Conservation (phyloP, 352 stramenopile genomes). For the Phytophthora pini region DNA sequence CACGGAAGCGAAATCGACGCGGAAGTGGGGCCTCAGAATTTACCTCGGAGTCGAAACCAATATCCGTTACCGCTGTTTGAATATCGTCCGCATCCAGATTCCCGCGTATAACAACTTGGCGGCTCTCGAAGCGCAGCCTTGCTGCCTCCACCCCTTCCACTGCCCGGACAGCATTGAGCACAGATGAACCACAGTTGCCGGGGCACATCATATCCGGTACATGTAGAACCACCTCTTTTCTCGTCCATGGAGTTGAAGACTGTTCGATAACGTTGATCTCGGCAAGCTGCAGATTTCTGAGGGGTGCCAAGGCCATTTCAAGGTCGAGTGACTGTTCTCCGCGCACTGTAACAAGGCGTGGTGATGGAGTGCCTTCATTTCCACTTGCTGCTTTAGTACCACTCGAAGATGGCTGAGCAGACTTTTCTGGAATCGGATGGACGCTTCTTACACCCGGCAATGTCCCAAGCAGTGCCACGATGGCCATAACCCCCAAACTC, state of each 20-base stretch:
- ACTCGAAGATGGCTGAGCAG: background rate
- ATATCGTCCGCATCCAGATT: conserved; percentile 53
- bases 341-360: conserved; percentile 40
- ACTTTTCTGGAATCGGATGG: conserved; percentile 38
- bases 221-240: conserved; percentile 69
- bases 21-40: conserved; percentile 48
- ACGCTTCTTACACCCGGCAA: conserved; percentile 58
- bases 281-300: conserved; percentile 40
- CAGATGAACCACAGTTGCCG: conserved; percentile 74
- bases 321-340: conserved; percentile 39
- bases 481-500: conserved; percentile 30
- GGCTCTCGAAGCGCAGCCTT: conserved; percentile 64
- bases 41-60: conserved; percentile 69
- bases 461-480: conserved; percentile 49
- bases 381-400: conserved; percentile 1
- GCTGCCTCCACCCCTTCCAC: conserved; percentile 56
- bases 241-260: conserved; percentile 47
- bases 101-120: conserved; percentile 63
- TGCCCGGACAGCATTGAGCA: conserved; percentile 61
- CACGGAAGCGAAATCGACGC: conserved; percentile 63
- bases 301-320: conserved; percentile 18
- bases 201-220: conserved; percentile 87
- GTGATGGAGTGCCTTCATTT: conserved; percentile 6
- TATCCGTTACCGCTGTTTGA: conserved; percentile 43
- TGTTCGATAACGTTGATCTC: conserved; percentile 46